Evolutionary conservation across 164 flowering plant species (phyloP).

Genomic region (Paratinospora sagittata): DNA sequence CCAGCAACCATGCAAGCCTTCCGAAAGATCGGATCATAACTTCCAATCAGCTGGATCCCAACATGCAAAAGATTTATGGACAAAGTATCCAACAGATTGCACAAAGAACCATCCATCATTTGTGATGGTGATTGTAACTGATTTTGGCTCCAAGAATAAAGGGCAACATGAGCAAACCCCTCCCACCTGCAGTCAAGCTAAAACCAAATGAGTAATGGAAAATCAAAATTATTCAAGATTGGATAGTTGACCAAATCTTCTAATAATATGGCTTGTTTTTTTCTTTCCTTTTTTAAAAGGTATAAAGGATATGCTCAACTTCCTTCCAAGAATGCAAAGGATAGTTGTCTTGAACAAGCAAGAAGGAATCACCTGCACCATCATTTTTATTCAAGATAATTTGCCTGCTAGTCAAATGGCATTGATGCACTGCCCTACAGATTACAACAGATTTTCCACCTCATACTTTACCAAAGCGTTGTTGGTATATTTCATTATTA

Average conservation of each 20-base stretch:
- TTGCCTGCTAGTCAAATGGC: not conserved
- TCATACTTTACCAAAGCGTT: not conserved
- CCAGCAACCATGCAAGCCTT: constrained; percentile 71
- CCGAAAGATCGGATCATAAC: constrained; percentile 39
- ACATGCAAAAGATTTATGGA: constrained; percentile 48
- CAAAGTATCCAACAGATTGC: constrained; percentile 16
- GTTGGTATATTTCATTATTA: constrained; percentile 3
- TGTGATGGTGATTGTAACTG: constrained; percentile 11
- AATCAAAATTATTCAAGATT: not conserved
- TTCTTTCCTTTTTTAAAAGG: not conserved
- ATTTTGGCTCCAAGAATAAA: constrained; percentile 41
- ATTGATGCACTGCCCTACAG: not conserved
- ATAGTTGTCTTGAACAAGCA: not conserved
- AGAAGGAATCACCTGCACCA: not conserved
- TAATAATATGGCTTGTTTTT: not conserved
- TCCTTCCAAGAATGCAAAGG: not conserved
- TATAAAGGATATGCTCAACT: not conserved
- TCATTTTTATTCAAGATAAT: not conserved
- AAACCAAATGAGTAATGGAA: constrained; percentile 3
- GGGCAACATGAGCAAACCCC: constrained; percentile 66
- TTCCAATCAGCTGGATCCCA: constrained; percentile 42
- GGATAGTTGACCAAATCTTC: not conserved
- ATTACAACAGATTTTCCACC: not conserved
- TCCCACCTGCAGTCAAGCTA: constrained; percentile 52
- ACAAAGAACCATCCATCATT: constrained; percentile 1